These are phyloP conservation scores for Phytophthora niederhauseri DNA, from an alignment of 352 stramenopile genomes.

Conservation along the genomic window DNA sequence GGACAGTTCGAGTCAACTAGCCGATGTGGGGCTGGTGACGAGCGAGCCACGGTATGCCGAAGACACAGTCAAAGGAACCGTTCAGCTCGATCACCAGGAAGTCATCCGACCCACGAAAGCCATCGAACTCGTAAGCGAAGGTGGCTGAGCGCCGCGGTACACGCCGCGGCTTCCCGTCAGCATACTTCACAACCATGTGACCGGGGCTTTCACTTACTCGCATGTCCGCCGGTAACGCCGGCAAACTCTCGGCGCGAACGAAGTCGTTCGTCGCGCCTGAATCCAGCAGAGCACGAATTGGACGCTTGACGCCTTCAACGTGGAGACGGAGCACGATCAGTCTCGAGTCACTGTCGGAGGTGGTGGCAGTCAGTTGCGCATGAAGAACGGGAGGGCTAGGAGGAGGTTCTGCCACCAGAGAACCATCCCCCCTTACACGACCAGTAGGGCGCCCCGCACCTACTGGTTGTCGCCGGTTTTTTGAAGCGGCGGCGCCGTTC, in stretches of 20 bases:
- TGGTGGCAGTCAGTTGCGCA: slow-evolving; percentile 23
- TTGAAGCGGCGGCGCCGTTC: background rate
- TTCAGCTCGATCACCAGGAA: slow-evolving; percentile 43
- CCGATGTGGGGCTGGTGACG: slow-evolving; percentile 14
- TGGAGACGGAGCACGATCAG: slow-evolving; percentile 26
- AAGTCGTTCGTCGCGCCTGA: slow-evolving; percentile 35
- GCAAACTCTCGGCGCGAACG: slow-evolving; percentile 19
- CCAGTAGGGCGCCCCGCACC: too few species aligned
- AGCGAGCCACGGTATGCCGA: background rate
- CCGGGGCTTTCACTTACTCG: slow-evolving; percentile 5
- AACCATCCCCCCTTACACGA: too few species aligned
- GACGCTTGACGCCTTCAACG: slow-evolving; percentile 8
- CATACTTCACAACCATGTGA: slow-evolving; percentile 25
- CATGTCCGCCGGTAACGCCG: slow-evolving; percentile 19
- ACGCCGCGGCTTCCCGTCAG: slow-evolving; percentile 22
- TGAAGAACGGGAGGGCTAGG: background rate
- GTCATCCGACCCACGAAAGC: background rate
- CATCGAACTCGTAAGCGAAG: slow-evolving; percentile 29
- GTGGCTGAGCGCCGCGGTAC: slow-evolving; percentile 10
- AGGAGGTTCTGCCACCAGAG: too few species aligned
- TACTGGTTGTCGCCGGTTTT: slow-evolving; percentile 14
- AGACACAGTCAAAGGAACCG: slow-evolving; percentile 35
- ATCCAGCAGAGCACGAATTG: slow-evolving; percentile 23
- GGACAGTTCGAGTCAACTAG: background rate
- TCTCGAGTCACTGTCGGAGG: slow-evolving; percentile 15